Percentiles rank a stretch among this genome's conserved stretches.
phyloP scores from a whole-genome alignment of 345 rosid species.

The Pelargonium nanum region DNA sequence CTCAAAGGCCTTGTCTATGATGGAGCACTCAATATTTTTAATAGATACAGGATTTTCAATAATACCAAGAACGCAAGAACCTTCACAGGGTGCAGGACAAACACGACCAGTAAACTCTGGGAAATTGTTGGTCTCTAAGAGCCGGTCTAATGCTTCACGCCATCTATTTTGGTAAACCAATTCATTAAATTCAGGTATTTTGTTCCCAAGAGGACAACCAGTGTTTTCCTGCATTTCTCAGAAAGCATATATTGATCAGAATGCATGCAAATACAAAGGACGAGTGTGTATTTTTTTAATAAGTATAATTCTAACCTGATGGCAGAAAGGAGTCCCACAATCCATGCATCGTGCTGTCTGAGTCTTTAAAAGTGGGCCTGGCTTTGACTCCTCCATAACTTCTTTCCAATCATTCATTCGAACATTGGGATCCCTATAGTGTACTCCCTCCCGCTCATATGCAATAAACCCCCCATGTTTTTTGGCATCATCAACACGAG shows the following conservation, averaged over 20 bases:
- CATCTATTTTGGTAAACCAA: constrained; percentile 96
- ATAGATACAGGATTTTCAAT: constrained; percentile 98
- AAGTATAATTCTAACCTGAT: constrained; percentile 46
- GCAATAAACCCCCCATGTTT: constrained; percentile 82
- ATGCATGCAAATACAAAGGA: neutral
- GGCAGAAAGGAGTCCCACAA: constrained; percentile 99
- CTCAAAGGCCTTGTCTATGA: constrained; percentile 90
- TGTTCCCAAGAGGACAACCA: constrained; percentile 99
- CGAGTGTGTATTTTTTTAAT: neutral
- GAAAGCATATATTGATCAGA: neutral
- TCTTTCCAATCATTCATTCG: constrained; percentile 90
- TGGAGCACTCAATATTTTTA: constrained; percentile 80
- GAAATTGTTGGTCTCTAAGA: constrained; percentile 94
- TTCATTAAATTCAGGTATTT: constrained; percentile 98
- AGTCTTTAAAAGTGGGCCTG: constrained; percentile 76
- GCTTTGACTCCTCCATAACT: constrained; percentile 74
- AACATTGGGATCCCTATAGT: constrained; percentile 77
- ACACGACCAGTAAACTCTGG: constrained; percentile 99
- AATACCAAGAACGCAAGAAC: constrained; percentile 97
- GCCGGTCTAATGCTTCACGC: constrained; percentile 92
- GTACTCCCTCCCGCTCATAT: constrained; percentile 88
- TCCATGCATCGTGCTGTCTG: constrained; percentile 99
- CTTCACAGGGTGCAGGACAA: constrained; percentile 99
- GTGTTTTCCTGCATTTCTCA: constrained; percentile 69
- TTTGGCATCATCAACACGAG: constrained; percentile 46